Evolutionary conservation across 768 basidiomycete species (phyloP), one percentile per base, ranked within the genome.

Genomic region (Ephemerocybe angulata): DNA sequence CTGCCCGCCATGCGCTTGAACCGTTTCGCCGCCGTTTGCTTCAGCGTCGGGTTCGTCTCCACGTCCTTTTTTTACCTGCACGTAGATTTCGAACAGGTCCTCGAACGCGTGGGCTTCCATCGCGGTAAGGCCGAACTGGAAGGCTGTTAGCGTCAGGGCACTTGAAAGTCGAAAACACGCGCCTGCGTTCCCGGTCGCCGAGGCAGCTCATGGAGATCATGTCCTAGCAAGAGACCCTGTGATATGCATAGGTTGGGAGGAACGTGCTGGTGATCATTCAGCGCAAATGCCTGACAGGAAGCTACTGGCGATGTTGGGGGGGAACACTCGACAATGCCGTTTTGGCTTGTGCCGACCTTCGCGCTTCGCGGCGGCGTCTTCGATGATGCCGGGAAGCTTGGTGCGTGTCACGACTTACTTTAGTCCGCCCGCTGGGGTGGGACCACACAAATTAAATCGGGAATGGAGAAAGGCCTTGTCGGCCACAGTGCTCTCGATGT

Each of bases 251-350:
- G 63, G 71, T 98, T 98, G 10, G 83, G 55, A 98, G 71, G 76
- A 97, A 97, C 0, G 91, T 88, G n/a, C 96, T 97, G 65, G 98
- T 96, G 69, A 99, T 99, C n/a, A 97, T 99, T 51, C 92, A 94
- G 35, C 96, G 83, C 56, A 98, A 73, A 71, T 98, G 96, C 13
- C 96, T 96, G 51, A 97, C 94, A 62, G 96, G 83, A 98, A 98
- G 4, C 88, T 88, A 68, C 98, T 99, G 21, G 96, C 96, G 62
- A 98, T 98, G 66, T 99, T 98, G 15, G 95, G 95, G 2, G 90
- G 1, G 93, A 97, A 71, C 91, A 98, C 70, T 98, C 96, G 64
- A 96, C 80, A 61, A 96, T 68, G 57, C 89, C 72, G 49, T 83
- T 90, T 73, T 97, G 93, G 11, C 93, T 93, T 42, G 79, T 75